phyloP scores from a whole-genome alignment of 192 early-diverging fungal species.

The Chytriomyces sp. region DNA sequence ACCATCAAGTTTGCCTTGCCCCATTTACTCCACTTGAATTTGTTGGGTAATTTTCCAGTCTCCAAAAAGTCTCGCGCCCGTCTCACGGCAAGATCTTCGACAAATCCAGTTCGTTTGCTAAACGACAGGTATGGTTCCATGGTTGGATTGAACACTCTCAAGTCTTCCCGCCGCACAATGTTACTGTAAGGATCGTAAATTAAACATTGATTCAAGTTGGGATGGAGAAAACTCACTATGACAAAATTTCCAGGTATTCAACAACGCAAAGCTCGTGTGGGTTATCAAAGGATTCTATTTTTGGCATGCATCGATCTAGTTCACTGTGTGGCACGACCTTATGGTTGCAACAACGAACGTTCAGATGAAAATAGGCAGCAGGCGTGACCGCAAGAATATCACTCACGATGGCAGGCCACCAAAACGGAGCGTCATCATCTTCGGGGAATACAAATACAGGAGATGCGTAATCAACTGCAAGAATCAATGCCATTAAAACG shows the following conservation, averaged over 20 bases:
- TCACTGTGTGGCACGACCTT: conserved; percentile 40
- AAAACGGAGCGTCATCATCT: conserved; percentile 32
- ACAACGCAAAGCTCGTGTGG: conserved; percentile 35
- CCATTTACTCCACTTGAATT: conserved; percentile 20
- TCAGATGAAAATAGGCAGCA: not conserved
- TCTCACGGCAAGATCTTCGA: conserved; percentile 35
- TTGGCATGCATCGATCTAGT: conserved; percentile 39
- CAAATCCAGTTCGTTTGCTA: conserved; percentile 34
- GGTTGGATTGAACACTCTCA: conserved; percentile 45
- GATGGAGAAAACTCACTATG: conserved; percentile 21
- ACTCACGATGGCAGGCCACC: conserved; percentile 55
- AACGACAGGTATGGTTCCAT: conserved; percentile 50
- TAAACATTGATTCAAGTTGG: no score
- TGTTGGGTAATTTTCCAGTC: conserved; percentile 17
- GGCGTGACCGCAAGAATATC: not conserved
- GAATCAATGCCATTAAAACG: not conserved
- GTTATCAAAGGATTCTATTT: conserved; percentile 14
- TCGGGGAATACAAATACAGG: conserved; percentile 46
- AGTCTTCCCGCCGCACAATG: conserved; percentile 28
- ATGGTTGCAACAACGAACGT: not conserved
- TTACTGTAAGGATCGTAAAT: conserved; percentile 20
- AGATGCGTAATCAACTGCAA: conserved; percentile 15
- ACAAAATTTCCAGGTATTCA: conserved; percentile 38
- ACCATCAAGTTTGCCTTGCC: conserved; percentile 12
- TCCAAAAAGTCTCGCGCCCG: conserved; percentile 30